These are phyloP conservation scores for Pleurotus salmoneostramineus DNA, from an alignment of 768 basidiomycete species.

Conservation along the genomic window DNA sequence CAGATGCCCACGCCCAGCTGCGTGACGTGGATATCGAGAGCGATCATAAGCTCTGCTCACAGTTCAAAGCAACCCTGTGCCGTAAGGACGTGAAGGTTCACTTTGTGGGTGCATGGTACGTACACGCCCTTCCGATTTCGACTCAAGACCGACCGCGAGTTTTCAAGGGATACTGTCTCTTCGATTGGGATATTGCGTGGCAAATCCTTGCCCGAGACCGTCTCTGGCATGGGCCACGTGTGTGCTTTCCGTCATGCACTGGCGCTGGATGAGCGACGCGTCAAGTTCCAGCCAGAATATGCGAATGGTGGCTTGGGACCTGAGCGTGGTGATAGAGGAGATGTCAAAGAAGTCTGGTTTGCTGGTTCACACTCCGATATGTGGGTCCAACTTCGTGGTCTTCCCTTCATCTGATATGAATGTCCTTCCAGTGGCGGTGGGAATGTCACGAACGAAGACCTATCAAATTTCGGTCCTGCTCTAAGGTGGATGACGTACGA, in stretches of 20 bases:
- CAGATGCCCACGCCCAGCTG: no score
- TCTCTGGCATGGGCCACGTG: conserved; percentile 22
- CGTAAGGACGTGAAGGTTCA: conserved; percentile 29
- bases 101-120: conserved; percentile 42
- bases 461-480: conserved; percentile 15
- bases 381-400: conserved; percentile 13
- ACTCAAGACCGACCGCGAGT: no score
- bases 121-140: not conserved
- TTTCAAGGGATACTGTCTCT: conserved; percentile 41
- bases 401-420: not conserved
- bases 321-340: not conserved
- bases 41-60: conserved; percentile 11
- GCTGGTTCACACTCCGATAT: conserved; percentile 25
- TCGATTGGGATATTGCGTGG: conserved; percentile 32
- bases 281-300: conserved; percentile 44
- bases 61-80: conserved; percentile 16
- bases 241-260: conserved; percentile 43
- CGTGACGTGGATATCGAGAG: no score
- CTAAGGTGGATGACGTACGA: conserved; percentile 13
- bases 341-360: conserved; percentile 29
- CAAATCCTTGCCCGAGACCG: conserved; percentile 26
- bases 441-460: conserved; percentile 12
- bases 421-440: conserved; percentile 12
- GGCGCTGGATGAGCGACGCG: conserved; percentile 42
- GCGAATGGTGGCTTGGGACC: conserved; percentile 7